Base-by-base conservation (phyloP, 2,329 filamentous ascomycete species). In the Colletotrichum trifolii region DNA sequence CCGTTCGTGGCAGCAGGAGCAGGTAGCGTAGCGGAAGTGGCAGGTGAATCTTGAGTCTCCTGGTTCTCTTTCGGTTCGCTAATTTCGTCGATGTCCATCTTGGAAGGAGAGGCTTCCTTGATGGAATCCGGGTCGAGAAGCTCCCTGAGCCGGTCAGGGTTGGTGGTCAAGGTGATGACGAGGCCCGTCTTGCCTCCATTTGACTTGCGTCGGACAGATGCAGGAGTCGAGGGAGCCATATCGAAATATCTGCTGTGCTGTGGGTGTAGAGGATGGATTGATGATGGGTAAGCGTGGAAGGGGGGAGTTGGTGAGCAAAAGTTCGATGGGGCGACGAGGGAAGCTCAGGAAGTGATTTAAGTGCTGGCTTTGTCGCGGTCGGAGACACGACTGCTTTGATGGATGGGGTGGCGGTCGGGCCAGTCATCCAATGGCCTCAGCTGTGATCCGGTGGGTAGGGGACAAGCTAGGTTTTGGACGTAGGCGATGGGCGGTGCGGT, bases 81-180 rank as follows among this genome's bases (percentile, higher is more conserved):
- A 62, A 72, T 54, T 17, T 68, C 66, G 12, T 65, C 56, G 39
- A 67, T 38, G 46, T 67, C 73, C 35, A 75, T 73, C 70, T 82
- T 78, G 71, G 77, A 72, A 34, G 81, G 74, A 48, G 82, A 78
- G 61, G 83, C 80, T 60, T 82, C 77, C 67, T 82, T 79, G 66
- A 77, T 66, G 46, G 78, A 75, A 33, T 76, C 76, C 34, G 81
- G 76, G 68, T 82, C 79, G 68, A 84, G 69, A 54, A 89, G 77
- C 54, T 81, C 79, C 69, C 83, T 82, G 56, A 91, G 78, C 67
- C 77, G 80, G 15, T 79, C 73, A 46, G 86, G 76, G 25, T 83
- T 71, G 53, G 89, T 78, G 70, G 81, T 85, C 59, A 90, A 75
- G 8, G 81, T 88, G 72, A 89, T 75, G 65, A 88, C 64, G 54